These are phyloP conservation scores for Ustilago bromivora DNA, from an alignment of 1,284 basidiomycete genomes.

Conservation along the genomic window DNA sequence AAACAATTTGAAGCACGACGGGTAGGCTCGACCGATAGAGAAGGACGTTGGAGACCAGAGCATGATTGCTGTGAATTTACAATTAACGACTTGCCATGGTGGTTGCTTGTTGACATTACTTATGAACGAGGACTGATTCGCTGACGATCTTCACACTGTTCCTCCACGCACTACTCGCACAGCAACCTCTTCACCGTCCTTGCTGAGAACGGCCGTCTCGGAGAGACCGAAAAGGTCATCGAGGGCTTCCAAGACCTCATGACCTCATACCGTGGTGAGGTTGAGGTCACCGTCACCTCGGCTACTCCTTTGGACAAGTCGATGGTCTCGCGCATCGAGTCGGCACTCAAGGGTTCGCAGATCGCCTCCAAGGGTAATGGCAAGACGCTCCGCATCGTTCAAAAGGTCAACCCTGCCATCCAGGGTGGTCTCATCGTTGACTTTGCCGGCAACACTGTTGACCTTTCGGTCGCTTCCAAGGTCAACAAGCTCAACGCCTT, in stretches of 20 bases:
- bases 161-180: not conserved
- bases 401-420: constrained; percentile 67
- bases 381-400: constrained; percentile 66
- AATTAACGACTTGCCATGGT: not conserved
- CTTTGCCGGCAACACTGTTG: constrained; percentile 97
- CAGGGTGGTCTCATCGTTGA: constrained; percentile 85
- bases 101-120: not conserved
- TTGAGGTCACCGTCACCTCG: constrained; percentile 89
- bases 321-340: constrained; percentile 62
- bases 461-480: constrained; percentile 90
- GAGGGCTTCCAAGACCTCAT: constrained; percentile 92
- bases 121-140: not conserved
- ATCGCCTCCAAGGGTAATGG: constrained; percentile 61
- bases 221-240: constrained; percentile 86
- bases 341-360: constrained; percentile 64
- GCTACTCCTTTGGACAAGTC: constrained; percentile 68
- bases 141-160: not conserved
- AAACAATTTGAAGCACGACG: too few species aligned
- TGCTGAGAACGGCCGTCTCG: constrained; percentile 91
- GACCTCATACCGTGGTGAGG: constrained; percentile 89
- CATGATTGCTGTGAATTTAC: not conserved
- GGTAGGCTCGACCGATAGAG: too few species aligned
- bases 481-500: constrained; percentile 94
- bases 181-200: constrained; percentile 88
- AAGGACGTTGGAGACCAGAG: too few species aligned